These are phyloP conservation scores for Thuja plicata DNA, from an alignment of 83 land plant species.

Conservation along the genomic window DNA sequence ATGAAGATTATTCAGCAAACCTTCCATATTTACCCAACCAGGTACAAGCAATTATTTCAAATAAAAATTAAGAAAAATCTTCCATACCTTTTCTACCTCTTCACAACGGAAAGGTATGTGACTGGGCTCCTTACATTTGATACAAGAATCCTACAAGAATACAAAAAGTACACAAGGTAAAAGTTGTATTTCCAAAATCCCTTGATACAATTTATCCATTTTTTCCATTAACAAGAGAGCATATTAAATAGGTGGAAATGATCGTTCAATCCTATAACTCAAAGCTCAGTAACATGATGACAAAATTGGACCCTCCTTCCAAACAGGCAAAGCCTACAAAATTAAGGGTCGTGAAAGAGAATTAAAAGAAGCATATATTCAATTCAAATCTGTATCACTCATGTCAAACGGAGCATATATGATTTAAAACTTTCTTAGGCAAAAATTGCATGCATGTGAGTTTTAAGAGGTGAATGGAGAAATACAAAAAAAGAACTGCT, in stretches of 20 bases:
- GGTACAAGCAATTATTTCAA: background rate
- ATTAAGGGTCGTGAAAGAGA: background rate
- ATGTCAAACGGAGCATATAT: background rate
- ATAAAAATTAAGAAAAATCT: background rate
- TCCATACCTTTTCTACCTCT: slow-evolving; percentile 42
- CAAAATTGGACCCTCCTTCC: background rate
- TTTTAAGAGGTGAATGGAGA: background rate
- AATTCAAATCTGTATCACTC: background rate
- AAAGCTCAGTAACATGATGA: background rate
- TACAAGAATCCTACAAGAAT: slow-evolving; percentile 32
- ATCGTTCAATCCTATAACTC: background rate
- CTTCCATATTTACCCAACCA: background rate
- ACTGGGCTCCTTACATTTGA: slow-evolving; percentile 35
- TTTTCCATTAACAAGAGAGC: background rate
- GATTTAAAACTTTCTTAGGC: background rate
- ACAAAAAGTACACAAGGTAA: background rate
- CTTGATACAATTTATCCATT: background rate
- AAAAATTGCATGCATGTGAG: background rate
- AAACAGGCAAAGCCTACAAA: background rate
- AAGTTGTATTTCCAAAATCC: background rate
- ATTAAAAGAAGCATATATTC: background rate
- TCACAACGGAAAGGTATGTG: slow-evolving; percentile 42
- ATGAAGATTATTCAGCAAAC: background rate
- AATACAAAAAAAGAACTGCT: background rate
- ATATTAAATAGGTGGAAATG: background rate